Conservation (phyloP, 352 stramenopile genomes). For the Hyaloperonospora arabidopsidis region DNA sequence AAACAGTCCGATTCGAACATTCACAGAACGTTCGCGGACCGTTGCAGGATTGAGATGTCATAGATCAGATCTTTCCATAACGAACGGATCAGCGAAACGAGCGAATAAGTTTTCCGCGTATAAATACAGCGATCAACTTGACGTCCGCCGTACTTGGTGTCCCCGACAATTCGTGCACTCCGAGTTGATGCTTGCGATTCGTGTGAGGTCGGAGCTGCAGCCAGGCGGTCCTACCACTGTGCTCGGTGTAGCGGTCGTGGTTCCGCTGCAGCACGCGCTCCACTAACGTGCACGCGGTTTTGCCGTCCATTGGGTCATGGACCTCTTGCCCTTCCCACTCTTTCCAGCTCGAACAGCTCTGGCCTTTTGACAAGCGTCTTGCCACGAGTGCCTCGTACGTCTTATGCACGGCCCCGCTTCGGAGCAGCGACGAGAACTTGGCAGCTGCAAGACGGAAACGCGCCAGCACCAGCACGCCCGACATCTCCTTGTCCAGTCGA, state of each 20-base stretch:
- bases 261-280: slow-evolving; percentile 13
- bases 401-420: slow-evolving; percentile 36
- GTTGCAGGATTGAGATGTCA: no score
- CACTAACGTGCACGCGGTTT: slow-evolving; percentile 37
- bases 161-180: slow-evolving; percentile 58
- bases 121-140: no score
- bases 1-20: no score
- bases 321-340: slow-evolving; percentile 25
- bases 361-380: background rate
- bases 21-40: no score
- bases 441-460: slow-evolving; percentile 54
- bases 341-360: slow-evolving; percentile 9
- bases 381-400: slow-evolving; percentile 53
- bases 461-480: slow-evolving; percentile 54
- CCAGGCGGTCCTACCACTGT: slow-evolving; percentile 16
- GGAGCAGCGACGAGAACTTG: slow-evolving; percentile 46
- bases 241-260: background rate
- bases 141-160: slow-evolving; percentile 33
- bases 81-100: no score
- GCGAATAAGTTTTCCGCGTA: no score
- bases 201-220: slow-evolving; percentile 50
- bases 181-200: slow-evolving; percentile 63
- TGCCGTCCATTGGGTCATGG: slow-evolving; percentile 35
- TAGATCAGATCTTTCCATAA: no score
- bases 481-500: slow-evolving; percentile 67